These are phyloP conservation scores for Mycena rosella DNA, from an alignment of 768 basidiomycete genomes.

Conservation along the genomic window DNA sequence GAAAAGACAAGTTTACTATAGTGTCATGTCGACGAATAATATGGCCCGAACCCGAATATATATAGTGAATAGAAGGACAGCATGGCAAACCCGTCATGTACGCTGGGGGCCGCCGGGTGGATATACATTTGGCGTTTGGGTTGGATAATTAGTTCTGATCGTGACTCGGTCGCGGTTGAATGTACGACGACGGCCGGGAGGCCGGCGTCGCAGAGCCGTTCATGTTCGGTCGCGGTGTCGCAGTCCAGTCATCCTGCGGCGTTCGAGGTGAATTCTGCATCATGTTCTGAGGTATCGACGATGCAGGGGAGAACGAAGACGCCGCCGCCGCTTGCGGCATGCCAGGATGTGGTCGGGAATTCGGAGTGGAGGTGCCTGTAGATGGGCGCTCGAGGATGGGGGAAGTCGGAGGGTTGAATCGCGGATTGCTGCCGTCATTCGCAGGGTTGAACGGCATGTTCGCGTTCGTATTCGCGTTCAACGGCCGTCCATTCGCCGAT, in stretches of 20 bases:
- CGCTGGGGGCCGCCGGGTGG: conserved; percentile 50
- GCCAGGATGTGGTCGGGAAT: conserved; percentile 56
- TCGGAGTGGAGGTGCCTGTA: conserved; percentile 51
- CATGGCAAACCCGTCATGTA: conserved; percentile 51
- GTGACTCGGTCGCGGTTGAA: conserved; percentile 58
- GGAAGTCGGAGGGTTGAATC: conserved; percentile 52
- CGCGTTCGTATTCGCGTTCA: conserved; percentile 42
- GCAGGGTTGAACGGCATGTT: conserved; percentile 49
- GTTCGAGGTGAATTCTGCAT: conserved; percentile 58
- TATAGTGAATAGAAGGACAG: conserved; percentile 43
- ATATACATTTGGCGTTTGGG: conserved; percentile 61
- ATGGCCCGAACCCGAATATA: conserved; percentile 40
- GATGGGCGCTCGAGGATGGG: conserved; percentile 59
- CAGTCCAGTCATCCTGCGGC: conserved; percentile 62
- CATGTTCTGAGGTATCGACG: conserved; percentile 63
- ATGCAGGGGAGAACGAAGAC: conserved; percentile 53
- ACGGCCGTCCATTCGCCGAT: conserved; percentile 62
- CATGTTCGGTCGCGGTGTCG: conserved; percentile 54
- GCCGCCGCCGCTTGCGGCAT: conserved; percentile 54
- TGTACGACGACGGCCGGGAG: conserved; percentile 66
- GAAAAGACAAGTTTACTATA: neutral
- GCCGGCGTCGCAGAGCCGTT: conserved; percentile 48
- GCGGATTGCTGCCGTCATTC: conserved; percentile 56
- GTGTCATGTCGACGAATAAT: conserved; percentile 41
- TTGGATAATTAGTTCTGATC: conserved; percentile 56